phyloP scores from a whole-genome alignment of 78 protist species.

The slime mould (Dictyostelium discoideum) region DNA sequence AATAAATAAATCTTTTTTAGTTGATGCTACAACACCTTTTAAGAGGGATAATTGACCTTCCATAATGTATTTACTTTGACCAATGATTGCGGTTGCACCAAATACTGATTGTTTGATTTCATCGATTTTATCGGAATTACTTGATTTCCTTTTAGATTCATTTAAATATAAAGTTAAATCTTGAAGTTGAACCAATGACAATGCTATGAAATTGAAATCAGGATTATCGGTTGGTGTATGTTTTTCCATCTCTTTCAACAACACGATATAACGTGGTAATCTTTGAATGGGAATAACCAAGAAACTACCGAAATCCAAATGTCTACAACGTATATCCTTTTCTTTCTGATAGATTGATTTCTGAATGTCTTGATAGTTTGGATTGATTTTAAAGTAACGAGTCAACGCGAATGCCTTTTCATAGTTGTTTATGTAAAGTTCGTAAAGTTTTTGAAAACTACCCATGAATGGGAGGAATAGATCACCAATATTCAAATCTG shows the following conservation, averaged over 20 bases:
- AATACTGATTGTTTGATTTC: constrained; percentile 14
- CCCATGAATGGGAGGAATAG: constrained; percentile 69
- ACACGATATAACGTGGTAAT: constrained; percentile 55
- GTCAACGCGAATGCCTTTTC: constrained; percentile 72
- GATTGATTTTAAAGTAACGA: constrained; percentile 21
- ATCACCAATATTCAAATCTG: constrained; percentile 36
- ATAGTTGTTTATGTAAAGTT: constrained; percentile 59
- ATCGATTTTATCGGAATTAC: constrained; percentile 22
- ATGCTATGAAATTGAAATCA: constrained; percentile 9
- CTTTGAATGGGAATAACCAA: constrained; percentile 57
- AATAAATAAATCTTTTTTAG: constrained; percentile 66
- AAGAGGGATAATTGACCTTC: constrained; percentile 52
- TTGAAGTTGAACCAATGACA: constrained; percentile 53
- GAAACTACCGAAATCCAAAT: constrained; percentile 64
- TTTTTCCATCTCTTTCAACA: constrained; percentile 61
- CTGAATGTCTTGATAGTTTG: not conserved
- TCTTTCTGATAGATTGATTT: constrained; percentile 38
- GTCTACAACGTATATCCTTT: constrained; percentile 11
- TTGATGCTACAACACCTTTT: constrained; percentile 75
- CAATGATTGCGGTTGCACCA: constrained; percentile 25
- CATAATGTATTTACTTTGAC: constrained; percentile 26
- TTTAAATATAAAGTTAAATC: constrained; percentile 59
- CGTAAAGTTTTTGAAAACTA: constrained; percentile 51
- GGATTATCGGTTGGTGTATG: constrained; percentile 33
- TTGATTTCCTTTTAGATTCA: constrained; percentile 37